These are phyloP conservation scores for Aspergillus quadricinctus DNA, from an alignment of 2,329 filamentous ascomycete species.

Conservation along the genomic window DNA sequence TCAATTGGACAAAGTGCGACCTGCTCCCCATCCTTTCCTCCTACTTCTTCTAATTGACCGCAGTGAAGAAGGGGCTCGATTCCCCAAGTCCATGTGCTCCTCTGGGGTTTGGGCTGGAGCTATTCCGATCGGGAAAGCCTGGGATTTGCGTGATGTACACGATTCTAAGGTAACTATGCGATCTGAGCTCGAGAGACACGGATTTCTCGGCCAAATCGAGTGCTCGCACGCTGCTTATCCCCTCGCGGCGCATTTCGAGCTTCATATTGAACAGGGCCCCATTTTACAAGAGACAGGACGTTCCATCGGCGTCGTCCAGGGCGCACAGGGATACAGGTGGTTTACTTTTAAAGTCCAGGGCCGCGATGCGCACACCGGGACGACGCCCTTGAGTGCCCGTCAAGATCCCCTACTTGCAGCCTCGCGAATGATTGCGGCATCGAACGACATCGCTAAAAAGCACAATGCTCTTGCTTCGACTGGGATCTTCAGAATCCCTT, in stretches of 20 bases:
- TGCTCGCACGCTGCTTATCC: slow-evolving; percentile 54
- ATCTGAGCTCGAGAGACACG: slow-evolving; percentile 62
- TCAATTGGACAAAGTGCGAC: slow-evolving; percentile 48
- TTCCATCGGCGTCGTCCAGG: slow-evolving; percentile 62
- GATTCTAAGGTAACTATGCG: slow-evolving; percentile 54
- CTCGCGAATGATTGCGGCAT: slow-evolving; percentile 59
- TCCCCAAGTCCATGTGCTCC: slow-evolving; percentile 67
- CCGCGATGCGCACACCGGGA: slow-evolving; percentile 65
- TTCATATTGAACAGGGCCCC: slow-evolving; percentile 77
- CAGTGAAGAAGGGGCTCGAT: slow-evolving; percentile 73
- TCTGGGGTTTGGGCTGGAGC: slow-evolving; percentile 70
- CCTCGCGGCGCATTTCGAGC: slow-evolving; percentile 71
- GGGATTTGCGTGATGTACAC: slow-evolving; percentile 55
- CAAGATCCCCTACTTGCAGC: slow-evolving; percentile 62
- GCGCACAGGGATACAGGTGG: slow-evolving; percentile 68
- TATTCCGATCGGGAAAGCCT: slow-evolving; percentile 57
- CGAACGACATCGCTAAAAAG: slow-evolving; percentile 55
- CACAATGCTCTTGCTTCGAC: slow-evolving; percentile 59
- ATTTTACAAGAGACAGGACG: slow-evolving; percentile 59
- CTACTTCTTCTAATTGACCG: not conserved
- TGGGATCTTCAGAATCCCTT: slow-evolving; percentile 59
- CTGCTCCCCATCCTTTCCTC: not conserved
- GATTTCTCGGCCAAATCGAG: slow-evolving; percentile 57
- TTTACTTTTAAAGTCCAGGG: slow-evolving; percentile 61
- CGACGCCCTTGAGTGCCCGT: slow-evolving; percentile 59